Conservation (phyloP, 208 protist genomes). For the Crithidia sp. region DNA sequence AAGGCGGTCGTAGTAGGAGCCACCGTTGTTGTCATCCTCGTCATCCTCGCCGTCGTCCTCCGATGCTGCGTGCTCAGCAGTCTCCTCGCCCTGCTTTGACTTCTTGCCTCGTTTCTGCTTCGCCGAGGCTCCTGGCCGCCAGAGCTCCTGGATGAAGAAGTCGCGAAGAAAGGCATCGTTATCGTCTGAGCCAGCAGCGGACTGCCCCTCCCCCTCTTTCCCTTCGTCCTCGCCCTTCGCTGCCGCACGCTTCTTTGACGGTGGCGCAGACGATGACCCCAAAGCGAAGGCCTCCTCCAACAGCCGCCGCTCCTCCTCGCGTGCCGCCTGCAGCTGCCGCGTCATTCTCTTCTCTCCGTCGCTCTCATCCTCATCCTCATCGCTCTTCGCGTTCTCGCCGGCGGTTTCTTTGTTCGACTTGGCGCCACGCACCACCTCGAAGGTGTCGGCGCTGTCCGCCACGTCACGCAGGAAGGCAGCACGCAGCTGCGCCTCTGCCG, state of each 20-base stretch:
- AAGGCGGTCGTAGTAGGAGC: slow-evolving; percentile 50
- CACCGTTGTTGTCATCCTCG: slow-evolving; percentile 32
- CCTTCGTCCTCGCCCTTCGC: neutral
- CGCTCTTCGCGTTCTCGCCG: neutral
- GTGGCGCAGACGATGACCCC: neutral
- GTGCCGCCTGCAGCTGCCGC: slow-evolving; percentile 2
- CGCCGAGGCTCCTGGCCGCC: slow-evolving; percentile 34
- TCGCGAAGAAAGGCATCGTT: slow-evolving; percentile 67
- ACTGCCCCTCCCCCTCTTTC: neutral
- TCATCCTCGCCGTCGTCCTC: slow-evolving; percentile 33
- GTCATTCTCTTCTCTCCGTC: neutral
- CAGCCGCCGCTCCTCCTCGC: slow-evolving; percentile 29
- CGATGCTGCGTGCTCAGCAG: too few species aligned
- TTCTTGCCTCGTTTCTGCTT: slow-evolving; percentile 9
- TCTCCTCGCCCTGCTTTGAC: slow-evolving; percentile 3
- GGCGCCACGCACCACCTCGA: slow-evolving; percentile 39
- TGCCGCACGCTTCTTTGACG: slow-evolving; percentile 3
- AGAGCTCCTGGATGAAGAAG: slow-evolving; percentile 82
- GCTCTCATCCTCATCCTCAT: slow-evolving; percentile 21
- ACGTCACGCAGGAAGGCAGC: slow-evolving; percentile 74
- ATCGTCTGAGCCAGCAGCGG: slow-evolving; percentile 5
- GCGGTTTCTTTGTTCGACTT: slow-evolving; percentile 12
- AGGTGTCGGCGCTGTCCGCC: slow-evolving; percentile 54
- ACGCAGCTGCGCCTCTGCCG: slow-evolving; percentile 66
- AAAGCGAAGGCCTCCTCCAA: slow-evolving; percentile 35